Percentiles rank a stretch among this genome's conserved stretches.
Evolutionary conservation across 192 early-diverging fungal genomes (phyloP).

Genomic region (Coemansia sp.): DNA sequence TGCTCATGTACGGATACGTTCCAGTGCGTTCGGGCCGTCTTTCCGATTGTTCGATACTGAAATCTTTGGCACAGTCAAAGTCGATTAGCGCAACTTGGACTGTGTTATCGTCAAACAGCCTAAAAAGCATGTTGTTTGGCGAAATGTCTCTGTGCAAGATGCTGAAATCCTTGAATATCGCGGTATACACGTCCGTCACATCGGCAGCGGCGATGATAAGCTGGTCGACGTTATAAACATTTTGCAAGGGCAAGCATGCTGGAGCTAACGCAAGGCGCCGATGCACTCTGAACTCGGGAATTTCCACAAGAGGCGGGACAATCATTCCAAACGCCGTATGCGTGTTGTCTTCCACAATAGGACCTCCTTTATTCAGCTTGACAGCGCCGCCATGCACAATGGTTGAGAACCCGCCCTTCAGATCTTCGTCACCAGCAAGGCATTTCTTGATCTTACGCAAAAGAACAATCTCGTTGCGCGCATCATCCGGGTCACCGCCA

Average conservation of each 20-base stretch:
- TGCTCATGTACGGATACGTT: constrained; percentile 15
- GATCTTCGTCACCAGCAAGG: not conserved
- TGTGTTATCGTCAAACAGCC: not conserved
- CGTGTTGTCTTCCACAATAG: not conserved
- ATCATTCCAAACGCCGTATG: not conserved
- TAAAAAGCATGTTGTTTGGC: constrained; percentile 17
- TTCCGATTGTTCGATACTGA: not conserved
- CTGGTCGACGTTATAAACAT: constrained; percentile 1
- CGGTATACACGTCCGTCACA: constrained; percentile 17
- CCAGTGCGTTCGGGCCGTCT: constrained; percentile 5
- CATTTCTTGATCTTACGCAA: not conserved
- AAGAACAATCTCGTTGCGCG: constrained; percentile 9
- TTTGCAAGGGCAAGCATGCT: not conserved
- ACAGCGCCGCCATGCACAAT: constrained; percentile 9
- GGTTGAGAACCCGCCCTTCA: not conserved
- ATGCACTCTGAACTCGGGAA: not conserved
- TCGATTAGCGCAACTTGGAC: constrained; percentile 18
- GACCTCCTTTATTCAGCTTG: not conserved
- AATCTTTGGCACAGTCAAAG: constrained; percentile 18
- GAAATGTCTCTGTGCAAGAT: constrained; percentile 31
- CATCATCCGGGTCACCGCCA: not conserved
- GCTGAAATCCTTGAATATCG: not conserved
- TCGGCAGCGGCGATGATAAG: constrained; percentile 25
- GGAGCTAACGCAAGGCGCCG: constrained; percentile 5
- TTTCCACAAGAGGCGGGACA: not conserved